Base-by-base conservation (phyloP, 2,329 filamentous ascomycete species). In the Leptosphaerulina australis region DNA sequence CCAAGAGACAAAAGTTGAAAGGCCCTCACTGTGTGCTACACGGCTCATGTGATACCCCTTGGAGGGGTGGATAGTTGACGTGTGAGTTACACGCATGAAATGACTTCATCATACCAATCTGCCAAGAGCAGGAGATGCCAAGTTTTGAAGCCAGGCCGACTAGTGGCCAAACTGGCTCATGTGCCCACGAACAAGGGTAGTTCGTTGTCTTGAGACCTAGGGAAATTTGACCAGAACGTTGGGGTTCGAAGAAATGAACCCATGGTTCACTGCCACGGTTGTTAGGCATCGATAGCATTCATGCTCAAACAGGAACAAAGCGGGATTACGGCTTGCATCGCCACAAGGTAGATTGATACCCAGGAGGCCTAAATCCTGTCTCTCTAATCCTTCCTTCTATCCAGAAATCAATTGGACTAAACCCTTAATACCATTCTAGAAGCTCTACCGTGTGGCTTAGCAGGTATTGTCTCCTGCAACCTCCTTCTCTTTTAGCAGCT, bases 81-180 rank as follows among this genome's bases (percentile, higher is more conserved):
- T 53, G 28, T 37, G 10, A 38, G n/a, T 44, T 52, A 33, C 37
- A 40, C 14, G 17, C 17, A 43, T 25, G 11, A 17, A 3, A 51
- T 51, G 48, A 51, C 48, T 51, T 51, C 48, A 51, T 46, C 18
- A 36, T 29, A 36, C 17, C 14, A 41, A 51, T 51, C 41, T 31
- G 48, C 48, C 48, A 46, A 51, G 46, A 31, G 21, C 10, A 17
- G 20, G n/a, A 26, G 3, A n/a, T n/a, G 35, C 41, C 35, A 50
- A 50, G 40, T 35, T 44, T 44, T 9, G 12, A 30, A 26, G 9
- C 29, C 35, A 37, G 17, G 14, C 12, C 15, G 20, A 12, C 17
- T 28, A 38, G 21, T 39, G 48, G 36, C 25, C 26, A 41, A 12
- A 4, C 15, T 37, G 30, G 36, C 41, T 45, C 36, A 51, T 39